Conservation (phyloP, 345 rosid genomes). For the Populus pruinosa region DNA sequence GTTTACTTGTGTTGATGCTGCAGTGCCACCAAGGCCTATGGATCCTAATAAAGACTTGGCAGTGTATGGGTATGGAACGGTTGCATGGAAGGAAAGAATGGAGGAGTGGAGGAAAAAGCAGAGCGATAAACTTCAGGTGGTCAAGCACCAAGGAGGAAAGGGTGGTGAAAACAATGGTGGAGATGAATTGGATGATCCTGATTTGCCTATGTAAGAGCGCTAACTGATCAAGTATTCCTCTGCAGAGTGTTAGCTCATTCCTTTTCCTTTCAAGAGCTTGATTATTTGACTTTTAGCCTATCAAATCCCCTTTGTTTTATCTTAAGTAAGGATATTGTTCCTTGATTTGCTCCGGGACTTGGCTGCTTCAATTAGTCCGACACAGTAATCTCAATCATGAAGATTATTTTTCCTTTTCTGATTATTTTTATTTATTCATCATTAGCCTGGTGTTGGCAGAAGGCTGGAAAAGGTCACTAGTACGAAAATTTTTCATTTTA, state of each 20-base stretch:
- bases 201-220: conserved; percentile 62
- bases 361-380: neutral
- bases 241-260: neutral
- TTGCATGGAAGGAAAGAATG: conserved; percentile 93
- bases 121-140: conserved; percentile 58
- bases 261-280: neutral
- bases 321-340: neutral
- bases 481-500: neutral
- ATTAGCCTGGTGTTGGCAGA: neutral
- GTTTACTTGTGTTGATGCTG: conserved; percentile 19
- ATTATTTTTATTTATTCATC: neutral
- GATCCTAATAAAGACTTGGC: conserved; percentile 82
- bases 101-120: conserved; percentile 85
- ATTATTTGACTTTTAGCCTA: neutral
- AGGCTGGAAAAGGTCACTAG: neutral
- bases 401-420: neutral
- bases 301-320: neutral
- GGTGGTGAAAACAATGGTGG: conserved; percentile 31
- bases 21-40: conserved; percentile 83
- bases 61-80: conserved; percentile 83
- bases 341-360: neutral
- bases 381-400: neutral
- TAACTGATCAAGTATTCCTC: neutral
- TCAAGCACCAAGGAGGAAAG: conserved; percentile 51
- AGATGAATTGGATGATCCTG: conserved; percentile 53